A percentile compares a stretch with the other conserved stretches of the same genome.
Evolutionary conservation across 768 basidiomycete genomes (phyloP).

Genomic region (Xanthoconium purpureum): DNA sequence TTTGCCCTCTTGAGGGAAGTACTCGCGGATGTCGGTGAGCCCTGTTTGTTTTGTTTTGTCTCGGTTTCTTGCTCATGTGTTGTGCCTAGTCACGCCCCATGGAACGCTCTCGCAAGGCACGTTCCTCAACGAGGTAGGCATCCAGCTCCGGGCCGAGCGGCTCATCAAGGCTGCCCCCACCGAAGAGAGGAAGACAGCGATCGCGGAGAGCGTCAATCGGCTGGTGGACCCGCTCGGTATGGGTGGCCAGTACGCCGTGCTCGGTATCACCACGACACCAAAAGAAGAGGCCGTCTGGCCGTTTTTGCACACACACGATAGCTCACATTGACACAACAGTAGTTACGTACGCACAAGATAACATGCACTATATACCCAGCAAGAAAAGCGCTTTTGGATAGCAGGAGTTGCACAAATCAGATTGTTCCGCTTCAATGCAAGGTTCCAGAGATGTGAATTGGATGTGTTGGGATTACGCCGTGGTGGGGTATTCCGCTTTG

Average conservation of each 20-base stretch:
- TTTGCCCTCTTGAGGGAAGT: slow-evolving; percentile 86
- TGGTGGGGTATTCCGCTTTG: slow-evolving; percentile 23
- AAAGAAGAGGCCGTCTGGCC: slow-evolving; percentile 29
- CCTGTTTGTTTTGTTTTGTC: not conserved
- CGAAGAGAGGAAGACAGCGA: slow-evolving; percentile 49
- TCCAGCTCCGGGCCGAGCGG: slow-evolving; percentile 60
- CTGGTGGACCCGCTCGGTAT: slow-evolving; percentile 80
- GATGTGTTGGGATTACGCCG: not conserved
- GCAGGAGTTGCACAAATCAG: no score
- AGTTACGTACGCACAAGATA: not conserved
- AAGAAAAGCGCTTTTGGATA: no score
- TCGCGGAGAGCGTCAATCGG: slow-evolving; percentile 59
- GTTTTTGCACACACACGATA: slow-evolving; percentile 17
- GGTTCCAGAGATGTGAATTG: not conserved
- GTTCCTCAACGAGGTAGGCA: slow-evolving; percentile 80
- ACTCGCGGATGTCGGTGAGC: slow-evolving; percentile 59
- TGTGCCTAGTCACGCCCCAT: slow-evolving; percentile 39
- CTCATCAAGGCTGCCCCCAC: slow-evolving; percentile 52
- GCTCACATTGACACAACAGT: not conserved
- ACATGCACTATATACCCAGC: not conserved
- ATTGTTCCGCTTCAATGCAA: no score
- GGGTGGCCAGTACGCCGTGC: slow-evolving; percentile 83
- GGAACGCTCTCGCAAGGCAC: slow-evolving; percentile 72
- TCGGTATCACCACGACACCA: slow-evolving; percentile 47
- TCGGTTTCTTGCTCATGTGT: slow-evolving; percentile 1